Percentiles rank a stretch among this genome's conserved stretches.
phyloP scores from a whole-genome alignment of 2,329 filamentous ascomycete genomes.

The Myriosclerotinia curreyana region DNA sequence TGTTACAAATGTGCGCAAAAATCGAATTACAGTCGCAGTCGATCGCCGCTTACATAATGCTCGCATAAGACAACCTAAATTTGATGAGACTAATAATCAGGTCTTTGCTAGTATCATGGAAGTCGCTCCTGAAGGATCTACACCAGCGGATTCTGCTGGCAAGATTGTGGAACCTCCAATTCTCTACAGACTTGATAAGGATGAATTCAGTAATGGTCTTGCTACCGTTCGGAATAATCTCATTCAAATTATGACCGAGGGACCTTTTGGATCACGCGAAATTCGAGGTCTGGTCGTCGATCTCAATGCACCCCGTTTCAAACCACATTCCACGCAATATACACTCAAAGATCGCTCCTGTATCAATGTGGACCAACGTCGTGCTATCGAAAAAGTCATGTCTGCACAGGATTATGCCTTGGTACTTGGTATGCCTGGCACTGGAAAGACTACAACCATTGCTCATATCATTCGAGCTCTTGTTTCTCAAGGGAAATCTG shows the following conservation, averaged over 20 bases:
- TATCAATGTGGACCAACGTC: conserved; percentile 83
- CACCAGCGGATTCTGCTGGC: conserved; percentile 50
- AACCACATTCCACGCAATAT: conserved; percentile 60
- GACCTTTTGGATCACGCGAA: conserved; percentile 65
- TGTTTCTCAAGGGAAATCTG: conserved; percentile 84
- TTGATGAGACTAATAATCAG: conserved; percentile 75
- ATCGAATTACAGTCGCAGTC: conserved; percentile 80
- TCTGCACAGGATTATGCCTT: conserved; percentile 91
- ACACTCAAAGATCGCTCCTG: conserved; percentile 58
- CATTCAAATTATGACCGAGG: conserved; percentile 84
- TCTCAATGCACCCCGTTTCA: conserved; percentile 70
- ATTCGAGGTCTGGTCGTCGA: conserved; percentile 81
- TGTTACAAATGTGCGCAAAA: conserved; percentile 72
- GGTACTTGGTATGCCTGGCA: conserved; percentile 98
- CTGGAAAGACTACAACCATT: conserved; percentile 97
- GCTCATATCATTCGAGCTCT: conserved; percentile 93
- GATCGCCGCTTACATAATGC: conserved; percentile 88
- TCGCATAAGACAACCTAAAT: conserved; percentile 69
- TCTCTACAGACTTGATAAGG: conserved; percentile 87
- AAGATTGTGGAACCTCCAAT: conserved; percentile 55
- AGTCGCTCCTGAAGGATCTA: conserved; percentile 57
- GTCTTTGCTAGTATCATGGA: conserved; percentile 92
- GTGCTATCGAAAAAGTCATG: conserved; percentile 92
- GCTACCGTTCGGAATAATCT: conserved; percentile 91
- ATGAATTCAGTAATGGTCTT: conserved; percentile 98